Evolutionary conservation across 768 basidiomycete genomes (phyloP).

Genomic region (Mycena indigotica): DNA sequence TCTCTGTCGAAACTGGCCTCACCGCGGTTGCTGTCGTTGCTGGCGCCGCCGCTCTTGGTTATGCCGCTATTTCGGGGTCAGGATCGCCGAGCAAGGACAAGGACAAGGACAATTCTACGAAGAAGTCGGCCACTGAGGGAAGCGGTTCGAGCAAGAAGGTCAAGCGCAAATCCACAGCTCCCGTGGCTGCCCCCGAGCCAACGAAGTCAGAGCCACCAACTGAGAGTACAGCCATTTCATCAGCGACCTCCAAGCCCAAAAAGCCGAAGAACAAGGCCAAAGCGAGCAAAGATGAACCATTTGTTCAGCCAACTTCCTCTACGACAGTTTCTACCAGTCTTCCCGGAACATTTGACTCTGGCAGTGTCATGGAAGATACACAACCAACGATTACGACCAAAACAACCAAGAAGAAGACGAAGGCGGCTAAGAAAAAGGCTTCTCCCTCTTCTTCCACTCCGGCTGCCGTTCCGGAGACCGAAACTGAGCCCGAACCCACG

Average conservation of each 20-base stretch:
- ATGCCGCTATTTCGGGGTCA: background rate
- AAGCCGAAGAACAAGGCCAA: slow-evolving; percentile 5
- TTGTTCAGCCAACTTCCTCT: background rate
- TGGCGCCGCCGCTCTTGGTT: slow-evolving; percentile 9
- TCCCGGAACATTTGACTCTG: slow-evolving; percentile 8
- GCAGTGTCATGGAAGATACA: background rate
- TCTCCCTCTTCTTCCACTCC: slow-evolving; percentile 7
- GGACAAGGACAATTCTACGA: background rate
- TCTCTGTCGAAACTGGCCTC: slow-evolving; percentile 4
- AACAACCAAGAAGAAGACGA: slow-evolving; percentile 25
- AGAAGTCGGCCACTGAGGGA: background rate
- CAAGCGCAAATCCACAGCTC: slow-evolving; percentile 1
- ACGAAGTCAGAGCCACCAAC: background rate
- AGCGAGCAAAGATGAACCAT: background rate
- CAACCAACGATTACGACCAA: background rate
- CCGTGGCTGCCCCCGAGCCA: background rate
- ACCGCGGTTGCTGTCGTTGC: slow-evolving; percentile 10
- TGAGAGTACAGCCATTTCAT: background rate
- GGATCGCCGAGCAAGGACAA: background rate
- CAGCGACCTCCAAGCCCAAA: slow-evolving; percentile 3
- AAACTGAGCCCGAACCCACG: background rate
- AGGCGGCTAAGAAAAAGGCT: slow-evolving; percentile 35
- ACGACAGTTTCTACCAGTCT: too few relatives aligned
- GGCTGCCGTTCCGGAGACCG: slow-evolving; percentile 1
- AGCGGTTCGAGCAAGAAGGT: slow-evolving; percentile 3